Evolutionary conservation across 305 asterid species (phyloP).

Genomic region (Fraxinus xanthoxyloides): DNA sequence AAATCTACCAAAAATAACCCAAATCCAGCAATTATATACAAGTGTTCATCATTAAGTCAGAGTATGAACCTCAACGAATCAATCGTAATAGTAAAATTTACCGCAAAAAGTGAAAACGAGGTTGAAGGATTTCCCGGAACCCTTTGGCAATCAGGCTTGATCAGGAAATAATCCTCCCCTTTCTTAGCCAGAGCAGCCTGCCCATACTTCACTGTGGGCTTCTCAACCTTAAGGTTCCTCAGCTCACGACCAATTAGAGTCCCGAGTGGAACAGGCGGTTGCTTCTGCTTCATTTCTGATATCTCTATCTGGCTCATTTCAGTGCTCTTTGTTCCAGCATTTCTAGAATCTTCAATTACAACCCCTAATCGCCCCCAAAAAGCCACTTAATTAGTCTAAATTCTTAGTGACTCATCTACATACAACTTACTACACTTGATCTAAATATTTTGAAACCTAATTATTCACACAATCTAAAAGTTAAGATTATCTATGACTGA

Average conservation of each 20-base stretch:
- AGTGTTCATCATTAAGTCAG: not conserved
- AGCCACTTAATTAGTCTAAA: slow-evolving; percentile 20
- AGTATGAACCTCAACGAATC: slow-evolving; percentile 11
- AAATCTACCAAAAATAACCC: slow-evolving; percentile 49
- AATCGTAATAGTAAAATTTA: slow-evolving; percentile 24
- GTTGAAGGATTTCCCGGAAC: slow-evolving; percentile 64
- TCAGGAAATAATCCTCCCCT: slow-evolving; percentile 88
- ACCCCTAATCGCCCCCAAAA: slow-evolving; percentile 22
- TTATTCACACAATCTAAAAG: slow-evolving; percentile 6
- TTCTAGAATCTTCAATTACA: slow-evolving; percentile 23
- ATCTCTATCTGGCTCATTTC: slow-evolving; percentile 60
- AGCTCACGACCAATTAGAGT: slow-evolving; percentile 86
- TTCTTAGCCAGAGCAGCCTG: slow-evolving; percentile 87
- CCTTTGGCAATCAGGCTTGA: slow-evolving; percentile 68
- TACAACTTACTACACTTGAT: slow-evolving; percentile 15
- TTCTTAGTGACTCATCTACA: slow-evolving; percentile 7
- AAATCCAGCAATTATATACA: slow-evolving; percentile 16
- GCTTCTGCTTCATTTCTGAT: slow-evolving; percentile 61
- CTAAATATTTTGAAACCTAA: not conserved
- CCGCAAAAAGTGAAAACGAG: slow-evolving; percentile 88
- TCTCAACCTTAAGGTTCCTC: slow-evolving; percentile 71
- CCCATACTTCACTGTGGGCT: slow-evolving; percentile 69
- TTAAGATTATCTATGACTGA: not conserved
- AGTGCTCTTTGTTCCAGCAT: slow-evolving; percentile 42
- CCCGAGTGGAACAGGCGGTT: slow-evolving; percentile 69